These are phyloP conservation scores for Amesomyces nigricolor DNA, from an alignment of 2,329 filamentous ascomycete species.

Conservation along the genomic window DNA sequence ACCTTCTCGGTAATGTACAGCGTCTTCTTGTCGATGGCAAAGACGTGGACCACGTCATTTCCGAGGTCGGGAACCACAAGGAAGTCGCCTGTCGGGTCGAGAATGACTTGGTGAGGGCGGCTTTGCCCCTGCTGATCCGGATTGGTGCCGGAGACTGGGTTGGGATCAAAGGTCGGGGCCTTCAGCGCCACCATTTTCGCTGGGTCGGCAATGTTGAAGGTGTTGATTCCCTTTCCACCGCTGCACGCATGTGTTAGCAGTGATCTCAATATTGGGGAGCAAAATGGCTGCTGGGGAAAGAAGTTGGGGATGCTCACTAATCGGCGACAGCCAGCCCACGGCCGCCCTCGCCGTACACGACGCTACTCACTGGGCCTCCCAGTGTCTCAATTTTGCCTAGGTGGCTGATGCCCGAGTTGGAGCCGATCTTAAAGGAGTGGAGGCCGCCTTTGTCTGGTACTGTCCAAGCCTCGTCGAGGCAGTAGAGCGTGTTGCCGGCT, in stretches of 20 bases:
- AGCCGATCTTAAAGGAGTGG: constrained; percentile 34
- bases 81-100: constrained; percentile 61
- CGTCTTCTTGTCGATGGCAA: constrained; percentile 45
- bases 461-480: constrained; percentile 52
- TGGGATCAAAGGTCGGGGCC: constrained; percentile 35
- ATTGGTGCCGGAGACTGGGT: constrained; percentile 33
- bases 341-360: constrained; percentile 39
- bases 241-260: constrained; percentile 25
- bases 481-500: constrained; percentile 50
- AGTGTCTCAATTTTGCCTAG: constrained; percentile 34
- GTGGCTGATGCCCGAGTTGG: constrained; percentile 36
- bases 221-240: constrained; percentile 38
- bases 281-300: background rate
- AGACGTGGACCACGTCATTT: constrained; percentile 55
- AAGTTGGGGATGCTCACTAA: constrained; percentile 37
- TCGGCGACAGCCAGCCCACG: constrained; percentile 40
- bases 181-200: constrained; percentile 34
- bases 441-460: constrained; percentile 46
- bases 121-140: constrained; percentile 48
- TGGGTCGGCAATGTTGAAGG: constrained; percentile 40
- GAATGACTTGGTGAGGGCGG: constrained; percentile 59
- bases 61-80: constrained; percentile 62
- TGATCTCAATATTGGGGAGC: background rate
- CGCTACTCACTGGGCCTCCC: constrained; percentile 41
- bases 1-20: constrained; percentile 36